These are phyloP conservation scores for Teratosphaeria viscida DNA, from an alignment of 2,329 filamentous ascomycete species.

Conservation along the genomic window DNA sequence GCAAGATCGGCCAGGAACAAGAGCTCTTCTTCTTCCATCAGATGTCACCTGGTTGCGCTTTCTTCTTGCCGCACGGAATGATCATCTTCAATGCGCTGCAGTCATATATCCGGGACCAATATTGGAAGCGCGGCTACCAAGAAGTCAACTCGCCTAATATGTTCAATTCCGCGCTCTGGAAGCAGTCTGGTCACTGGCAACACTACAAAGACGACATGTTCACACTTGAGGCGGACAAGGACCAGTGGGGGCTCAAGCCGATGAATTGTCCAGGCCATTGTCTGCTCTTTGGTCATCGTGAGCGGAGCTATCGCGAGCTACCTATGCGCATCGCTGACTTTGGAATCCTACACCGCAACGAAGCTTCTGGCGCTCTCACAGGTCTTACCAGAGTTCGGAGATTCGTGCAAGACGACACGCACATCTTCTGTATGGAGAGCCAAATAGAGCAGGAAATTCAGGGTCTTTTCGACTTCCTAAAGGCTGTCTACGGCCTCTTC, in stretches of 20 bases:
- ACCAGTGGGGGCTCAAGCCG: conserved; percentile 76
- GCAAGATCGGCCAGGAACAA: conserved; percentile 87
- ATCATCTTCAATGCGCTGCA: conserved; percentile 87
- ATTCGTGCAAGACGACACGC: conserved; percentile 93
- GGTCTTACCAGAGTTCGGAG: conserved; percentile 85
- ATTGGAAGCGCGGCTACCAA: conserved; percentile 86
- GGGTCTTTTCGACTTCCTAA: conserved; percentile 77
- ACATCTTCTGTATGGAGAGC: conserved; percentile 85
- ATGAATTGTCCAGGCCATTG: conserved; percentile 99
- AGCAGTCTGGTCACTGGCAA: conserved; percentile 88
- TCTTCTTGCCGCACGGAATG: conserved; percentile 84
- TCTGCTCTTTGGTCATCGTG: conserved; percentile 72
- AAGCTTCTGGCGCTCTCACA: conserved; percentile 81
- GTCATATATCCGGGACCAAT: conserved; percentile 71
- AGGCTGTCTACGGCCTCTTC: conserved; percentile 68
- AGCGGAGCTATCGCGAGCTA: conserved; percentile 78
- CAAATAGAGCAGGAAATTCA: conserved; percentile 70
- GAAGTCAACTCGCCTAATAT: conserved; percentile 96
- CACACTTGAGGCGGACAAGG: conserved; percentile 74
- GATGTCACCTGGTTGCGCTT: conserved; percentile 81
- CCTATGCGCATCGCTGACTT: conserved; percentile 93
- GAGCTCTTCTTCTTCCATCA: conserved; percentile 97
- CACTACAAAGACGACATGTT: conserved; percentile 96
- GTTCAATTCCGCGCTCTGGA: conserved; percentile 90
- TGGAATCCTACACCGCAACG: conserved; percentile 88